These are phyloP conservation scores for Berberis vulgaris DNA, from an alignment of 164 flowering plant species.

Conservation along the genomic window DNA sequence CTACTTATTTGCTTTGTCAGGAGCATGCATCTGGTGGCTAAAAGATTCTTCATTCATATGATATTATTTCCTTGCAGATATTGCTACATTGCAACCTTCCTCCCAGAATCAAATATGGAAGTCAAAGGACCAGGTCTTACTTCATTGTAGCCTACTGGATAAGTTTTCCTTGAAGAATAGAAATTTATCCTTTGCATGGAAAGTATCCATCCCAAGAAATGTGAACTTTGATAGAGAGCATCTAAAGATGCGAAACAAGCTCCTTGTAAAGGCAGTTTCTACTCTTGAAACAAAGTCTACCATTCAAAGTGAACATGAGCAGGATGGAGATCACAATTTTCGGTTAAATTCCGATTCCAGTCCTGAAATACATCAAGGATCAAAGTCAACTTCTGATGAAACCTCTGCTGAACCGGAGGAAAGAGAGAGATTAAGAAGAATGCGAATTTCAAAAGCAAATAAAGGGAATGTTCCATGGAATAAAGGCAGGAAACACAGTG, in stretches of 20 bases:
- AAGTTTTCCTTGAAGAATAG: conserved; percentile 17
- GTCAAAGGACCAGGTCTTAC: conserved; percentile 22
- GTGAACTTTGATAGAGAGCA: conserved; percentile 13
- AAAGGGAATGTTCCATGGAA: conserved; percentile 94
- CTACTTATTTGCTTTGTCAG: not conserved
- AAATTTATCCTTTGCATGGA: conserved; percentile 25
- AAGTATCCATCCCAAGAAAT: conserved; percentile 21
- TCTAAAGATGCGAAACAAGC: conserved; percentile 11
- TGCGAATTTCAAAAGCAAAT: conserved; percentile 85
- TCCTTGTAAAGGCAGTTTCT: conserved; percentile 50
- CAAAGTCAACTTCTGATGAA: conserved; percentile 13
- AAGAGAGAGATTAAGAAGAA: conserved; percentile 66
- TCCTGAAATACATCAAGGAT: conserved; percentile 6
- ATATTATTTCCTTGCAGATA: conserved; percentile 23
- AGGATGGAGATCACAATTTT: conserved; percentile 8
- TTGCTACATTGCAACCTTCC: conserved; percentile 45
- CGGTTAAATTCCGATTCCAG: conserved; percentile 16
- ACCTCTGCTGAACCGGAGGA: conserved; percentile 36
- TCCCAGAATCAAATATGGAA: conserved; percentile 27
- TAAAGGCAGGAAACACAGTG: conserved; percentile 91
- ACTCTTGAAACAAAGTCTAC: conserved; percentile 41
- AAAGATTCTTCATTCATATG: not conserved
- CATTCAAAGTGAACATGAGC: conserved; percentile 20
- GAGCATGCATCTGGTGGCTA: not conserved
- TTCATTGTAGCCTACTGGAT: conserved; percentile 15